Conservation (phyloP, 2,329 filamentous ascomycete genomes). For the Samsoniella hepiali region DNA sequence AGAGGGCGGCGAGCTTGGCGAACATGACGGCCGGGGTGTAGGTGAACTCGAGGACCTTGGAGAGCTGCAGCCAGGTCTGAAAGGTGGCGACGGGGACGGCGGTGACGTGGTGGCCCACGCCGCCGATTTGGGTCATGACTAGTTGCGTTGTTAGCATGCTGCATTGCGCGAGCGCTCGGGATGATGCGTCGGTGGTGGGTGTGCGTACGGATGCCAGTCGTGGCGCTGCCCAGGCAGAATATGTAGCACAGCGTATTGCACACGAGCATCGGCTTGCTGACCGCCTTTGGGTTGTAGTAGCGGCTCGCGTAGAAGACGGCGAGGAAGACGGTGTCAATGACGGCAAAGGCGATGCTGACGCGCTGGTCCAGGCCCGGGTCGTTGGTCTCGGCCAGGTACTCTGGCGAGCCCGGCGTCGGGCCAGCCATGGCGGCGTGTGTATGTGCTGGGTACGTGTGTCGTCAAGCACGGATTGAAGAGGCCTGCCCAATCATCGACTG, state of each 20-base stretch:
- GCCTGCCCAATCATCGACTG: too few relatives aligned
- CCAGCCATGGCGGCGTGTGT: slow-evolving; percentile 14
- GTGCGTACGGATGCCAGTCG: slow-evolving; percentile 13
- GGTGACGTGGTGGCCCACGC: slow-evolving; percentile 14
- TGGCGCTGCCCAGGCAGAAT: slow-evolving; percentile 18
- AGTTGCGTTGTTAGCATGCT: not conserved
- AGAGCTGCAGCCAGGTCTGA: slow-evolving; percentile 20
- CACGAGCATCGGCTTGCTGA: slow-evolving; percentile 18
- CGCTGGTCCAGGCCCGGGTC: slow-evolving; percentile 18
- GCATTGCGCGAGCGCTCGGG: not conserved
- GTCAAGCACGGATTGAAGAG: not conserved
- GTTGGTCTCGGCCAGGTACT: slow-evolving; percentile 17
- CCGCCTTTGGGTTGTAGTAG: slow-evolving; percentile 19
- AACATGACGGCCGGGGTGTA: slow-evolving; percentile 21
- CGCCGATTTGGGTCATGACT: slow-evolving; percentile 20
- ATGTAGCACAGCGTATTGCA: slow-evolving; percentile 20
- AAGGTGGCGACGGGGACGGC: slow-evolving; percentile 15
- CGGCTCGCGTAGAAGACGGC: slow-evolving; percentile 18
- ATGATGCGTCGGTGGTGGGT: not conserved
- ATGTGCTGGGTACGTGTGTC: not conserved
- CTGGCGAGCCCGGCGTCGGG: slow-evolving; percentile 10
- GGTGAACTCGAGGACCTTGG: slow-evolving; percentile 21
- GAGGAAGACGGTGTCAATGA: slow-evolving; percentile 20
- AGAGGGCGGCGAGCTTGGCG: slow-evolving; percentile 19
- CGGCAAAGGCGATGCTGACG: slow-evolving; percentile 19